Base-by-base conservation (phyloP, 331 rosid genomes). In the Rosa hybrid region DNA sequence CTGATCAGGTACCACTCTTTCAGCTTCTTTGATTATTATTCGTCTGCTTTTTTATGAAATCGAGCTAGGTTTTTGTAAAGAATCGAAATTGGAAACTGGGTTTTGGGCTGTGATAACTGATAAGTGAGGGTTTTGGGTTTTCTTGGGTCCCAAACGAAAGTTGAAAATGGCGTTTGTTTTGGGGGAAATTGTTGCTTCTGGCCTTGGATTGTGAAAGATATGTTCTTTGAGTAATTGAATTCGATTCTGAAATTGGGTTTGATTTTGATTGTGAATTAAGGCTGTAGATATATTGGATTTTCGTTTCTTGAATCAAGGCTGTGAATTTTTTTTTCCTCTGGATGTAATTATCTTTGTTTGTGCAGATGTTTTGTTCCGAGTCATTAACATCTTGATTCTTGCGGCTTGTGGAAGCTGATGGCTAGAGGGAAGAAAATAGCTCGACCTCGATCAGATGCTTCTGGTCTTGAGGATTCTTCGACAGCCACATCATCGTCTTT, bases 31-130 rank as follows among this genome's bases (percentile, higher is more conserved):
- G 12, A 17, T 21, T 80, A 21, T 72, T 64, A 13, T 67, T 80
- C 42, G 38, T 34, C 4, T 34, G 38, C 38, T 34, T 34, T 34
- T 34, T 34, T 3, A 4, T 86, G 78, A 82, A 71, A 77, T 7
- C 71, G 56, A 56, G 60, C 80, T 56, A 50, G 68, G 89, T 85
- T 83, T 84, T 82, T 84, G 79, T 54, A 74, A 83, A 84, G 89
- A 87, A 87, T 83, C 65, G 49, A 78, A 83, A 74, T 25, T 63
- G 17, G 77, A 38, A 38, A 17, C 60, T 44, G 68, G 79, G 64
- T 54, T 68, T 1, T 39, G 27, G 72, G 46, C 7, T 64, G 0
- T 65, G 41, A 67, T 51, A 59, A 71, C 30, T 27, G 30, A 27
- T 27, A 27, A 27, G 41, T 13, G 80, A 78, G 73, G 74, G 49